A percentile compares a stretch with the other conserved stretches of the same genome.
phyloP scores from a whole-genome alignment of 805 yeast genomes.

The Yamadazyma phyllophila region DNA sequence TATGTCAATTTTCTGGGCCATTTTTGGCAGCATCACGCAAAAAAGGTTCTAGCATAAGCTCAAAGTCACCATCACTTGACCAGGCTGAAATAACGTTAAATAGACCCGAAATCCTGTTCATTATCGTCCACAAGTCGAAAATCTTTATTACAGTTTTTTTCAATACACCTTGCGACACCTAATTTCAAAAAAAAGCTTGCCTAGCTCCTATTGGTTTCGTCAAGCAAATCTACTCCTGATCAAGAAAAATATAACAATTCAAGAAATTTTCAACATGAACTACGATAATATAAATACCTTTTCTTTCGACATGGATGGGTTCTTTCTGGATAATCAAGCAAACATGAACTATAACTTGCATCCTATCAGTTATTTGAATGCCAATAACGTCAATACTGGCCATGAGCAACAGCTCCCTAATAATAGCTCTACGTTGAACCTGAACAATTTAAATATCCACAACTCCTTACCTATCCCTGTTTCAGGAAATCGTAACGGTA shows the following conservation, averaged over 20 bases:
- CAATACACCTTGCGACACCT: background rate
- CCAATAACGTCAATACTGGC: conserved; percentile 14
- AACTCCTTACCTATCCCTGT: conserved; percentile 8
- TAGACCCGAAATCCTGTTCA: too few species aligned
- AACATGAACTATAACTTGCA: conserved; percentile 42
- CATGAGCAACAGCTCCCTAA: background rate
- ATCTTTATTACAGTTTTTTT: too few species aligned
- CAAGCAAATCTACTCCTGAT: background rate
- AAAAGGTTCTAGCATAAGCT: background rate
- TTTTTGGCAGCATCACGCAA: conserved; percentile 2
- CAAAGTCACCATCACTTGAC: background rate
- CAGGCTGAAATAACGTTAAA: background rate
- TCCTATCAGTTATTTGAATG: conserved; percentile 45
- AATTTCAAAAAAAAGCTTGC: background rate
- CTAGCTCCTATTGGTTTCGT: background rate
- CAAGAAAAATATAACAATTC: conserved; percentile 3
- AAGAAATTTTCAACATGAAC: conserved; percentile 6
- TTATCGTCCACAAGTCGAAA: background rate
- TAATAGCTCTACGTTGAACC: background rate
- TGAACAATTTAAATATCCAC: conserved; percentile 6
- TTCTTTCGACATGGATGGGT: conserved; percentile 6
- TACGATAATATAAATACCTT: conserved; percentile 9
- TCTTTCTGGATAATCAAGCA: background rate
- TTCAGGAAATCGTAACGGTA: conserved; percentile 1
- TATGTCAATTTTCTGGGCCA: background rate